These are phyloP conservation scores for Fusarium aywerte DNA, from an alignment of 2,329 filamentous ascomycete species.

Conservation along the genomic window DNA sequence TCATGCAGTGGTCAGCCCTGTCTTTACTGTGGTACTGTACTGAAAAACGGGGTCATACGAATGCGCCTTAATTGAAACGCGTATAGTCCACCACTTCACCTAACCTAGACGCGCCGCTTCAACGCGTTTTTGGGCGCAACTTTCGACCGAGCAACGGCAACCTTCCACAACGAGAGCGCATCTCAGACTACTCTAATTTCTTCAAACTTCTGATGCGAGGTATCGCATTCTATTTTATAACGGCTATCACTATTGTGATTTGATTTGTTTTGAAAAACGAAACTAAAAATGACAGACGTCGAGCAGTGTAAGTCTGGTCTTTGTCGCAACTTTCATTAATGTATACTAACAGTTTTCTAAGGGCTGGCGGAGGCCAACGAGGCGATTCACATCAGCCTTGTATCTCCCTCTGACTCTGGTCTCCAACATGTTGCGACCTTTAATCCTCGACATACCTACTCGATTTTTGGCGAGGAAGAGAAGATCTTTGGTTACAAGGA, in stretches of 20 bases:
- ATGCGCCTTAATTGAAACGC: slow-evolving; percentile 39
- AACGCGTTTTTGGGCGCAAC: slow-evolving; percentile 27
- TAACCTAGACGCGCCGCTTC: slow-evolving; percentile 6
- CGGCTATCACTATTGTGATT: background rate
- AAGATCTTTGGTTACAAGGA: slow-evolving; percentile 89
- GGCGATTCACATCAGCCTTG: slow-evolving; percentile 70
- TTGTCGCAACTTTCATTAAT: background rate
- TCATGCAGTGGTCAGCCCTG: background rate
- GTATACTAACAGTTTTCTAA: slow-evolving; percentile 46
- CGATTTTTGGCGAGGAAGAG: slow-evolving; percentile 94
- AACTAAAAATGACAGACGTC: slow-evolving; percentile 46
- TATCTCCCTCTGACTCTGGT: slow-evolving; percentile 60
- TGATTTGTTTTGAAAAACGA: background rate
- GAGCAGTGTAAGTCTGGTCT: slow-evolving; percentile 50
- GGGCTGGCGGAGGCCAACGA: slow-evolving; percentile 71
- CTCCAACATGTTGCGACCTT: slow-evolving; percentile 74
- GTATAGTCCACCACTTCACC: background rate
- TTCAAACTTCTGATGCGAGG: background rate
- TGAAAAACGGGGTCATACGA: background rate
- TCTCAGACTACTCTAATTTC: slow-evolving; percentile 4
- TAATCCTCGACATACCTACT: slow-evolving; percentile 87
- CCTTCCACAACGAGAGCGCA: slow-evolving; percentile 18
- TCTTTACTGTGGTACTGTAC: background rate
- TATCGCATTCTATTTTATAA: slow-evolving; percentile 3
- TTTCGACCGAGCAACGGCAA: slow-evolving; percentile 23